phyloP scores from a whole-genome alignment of 2,329 filamentous ascomycete species.

The Lizonia empirigonia region DNA sequence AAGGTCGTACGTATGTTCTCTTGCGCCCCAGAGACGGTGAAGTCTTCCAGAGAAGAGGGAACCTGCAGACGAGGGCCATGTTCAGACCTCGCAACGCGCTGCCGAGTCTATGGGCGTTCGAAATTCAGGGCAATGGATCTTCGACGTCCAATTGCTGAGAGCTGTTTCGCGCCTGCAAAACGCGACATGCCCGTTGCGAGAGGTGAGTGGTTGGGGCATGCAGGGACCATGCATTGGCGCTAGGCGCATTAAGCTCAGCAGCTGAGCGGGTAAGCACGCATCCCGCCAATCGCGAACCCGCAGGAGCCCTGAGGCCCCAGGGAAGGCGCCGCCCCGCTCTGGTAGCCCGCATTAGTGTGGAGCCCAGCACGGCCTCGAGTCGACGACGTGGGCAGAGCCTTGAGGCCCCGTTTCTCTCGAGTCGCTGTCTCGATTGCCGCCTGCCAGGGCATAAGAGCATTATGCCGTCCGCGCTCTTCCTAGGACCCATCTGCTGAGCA shows the following conservation, averaged over 20 bases:
- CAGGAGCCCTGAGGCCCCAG: constrained; percentile 19
- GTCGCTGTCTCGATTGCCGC: constrained; percentile 11
- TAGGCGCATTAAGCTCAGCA: constrained; percentile 24
- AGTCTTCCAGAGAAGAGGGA: constrained; percentile 19
- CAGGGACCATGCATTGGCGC: constrained; percentile 30
- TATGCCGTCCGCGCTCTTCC: constrained; percentile 17
- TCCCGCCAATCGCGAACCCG: constrained; percentile 27
- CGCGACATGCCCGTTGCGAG: constrained; percentile 28
- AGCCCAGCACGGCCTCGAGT: constrained; percentile 26
- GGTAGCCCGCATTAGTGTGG: constrained; percentile 8
- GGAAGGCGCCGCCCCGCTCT: constrained; percentile 30
- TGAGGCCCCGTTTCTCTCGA: constrained; percentile 4
- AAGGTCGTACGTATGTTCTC: constrained; percentile 25
- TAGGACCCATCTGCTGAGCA: constrained; percentile 13
- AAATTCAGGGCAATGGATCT: constrained; percentile 22
- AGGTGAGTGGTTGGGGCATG: constrained; percentile 33
- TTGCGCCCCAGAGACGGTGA: constrained; percentile 22
- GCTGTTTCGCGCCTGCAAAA: constrained; percentile 42
- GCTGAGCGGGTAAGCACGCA: constrained; percentile 25
- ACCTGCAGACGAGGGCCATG: constrained; percentile 21
- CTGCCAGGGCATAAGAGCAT: constrained; percentile 18
- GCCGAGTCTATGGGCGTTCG: constrained; percentile 28
- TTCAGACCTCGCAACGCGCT: constrained; percentile 21
- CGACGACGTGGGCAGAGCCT: constrained; percentile 15
- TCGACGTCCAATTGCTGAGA: constrained; percentile 32